These are phyloP conservation scores for Purshia tridentata DNA, from an alignment of 306 rosid species.

Conservation along the genomic window DNA sequence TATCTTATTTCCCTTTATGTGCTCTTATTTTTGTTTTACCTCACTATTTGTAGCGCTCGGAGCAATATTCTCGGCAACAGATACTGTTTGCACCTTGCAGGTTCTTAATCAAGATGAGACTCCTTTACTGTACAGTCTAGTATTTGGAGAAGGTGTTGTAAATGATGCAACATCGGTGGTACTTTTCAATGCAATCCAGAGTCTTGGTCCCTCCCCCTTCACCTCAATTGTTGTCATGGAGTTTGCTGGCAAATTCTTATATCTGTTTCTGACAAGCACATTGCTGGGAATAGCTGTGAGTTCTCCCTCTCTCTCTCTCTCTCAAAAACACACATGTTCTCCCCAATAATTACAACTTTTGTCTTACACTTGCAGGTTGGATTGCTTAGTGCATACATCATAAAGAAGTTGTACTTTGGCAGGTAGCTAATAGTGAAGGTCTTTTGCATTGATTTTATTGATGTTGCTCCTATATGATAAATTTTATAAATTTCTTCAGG, in stretches of 20 bases:
- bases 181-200: conserved; percentile 65
- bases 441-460: background rate
- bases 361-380: conserved; percentile 45
- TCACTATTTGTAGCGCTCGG: conserved; percentile 54
- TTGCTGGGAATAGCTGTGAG: conserved; percentile 56
- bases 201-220: conserved; percentile 50
- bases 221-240: conserved; percentile 39
- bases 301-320: conserved; percentile 1
- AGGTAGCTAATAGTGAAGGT: conserved; percentile 34
- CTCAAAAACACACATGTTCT: too few relatives aligned
- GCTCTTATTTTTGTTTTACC: conserved; percentile 9
- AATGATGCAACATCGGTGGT: conserved; percentile 75
- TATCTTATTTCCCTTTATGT: background rate
- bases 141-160: conserved; percentile 73
- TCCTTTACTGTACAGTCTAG: conserved; percentile 63
- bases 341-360: conserved; percentile 1
- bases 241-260: conserved; percentile 36
- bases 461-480: conserved; percentile 2
- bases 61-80: conserved; percentile 69
- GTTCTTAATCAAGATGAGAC: conserved; percentile 76
- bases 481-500: conserved; percentile 28
- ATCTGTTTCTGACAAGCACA: conserved; percentile 54
- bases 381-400: conserved; percentile 45
- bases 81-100: conserved; percentile 67
- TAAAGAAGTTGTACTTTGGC: conserved; percentile 50